phyloP scores from a whole-genome alignment of 805 yeast genomes.

The Candida montana region DNA sequence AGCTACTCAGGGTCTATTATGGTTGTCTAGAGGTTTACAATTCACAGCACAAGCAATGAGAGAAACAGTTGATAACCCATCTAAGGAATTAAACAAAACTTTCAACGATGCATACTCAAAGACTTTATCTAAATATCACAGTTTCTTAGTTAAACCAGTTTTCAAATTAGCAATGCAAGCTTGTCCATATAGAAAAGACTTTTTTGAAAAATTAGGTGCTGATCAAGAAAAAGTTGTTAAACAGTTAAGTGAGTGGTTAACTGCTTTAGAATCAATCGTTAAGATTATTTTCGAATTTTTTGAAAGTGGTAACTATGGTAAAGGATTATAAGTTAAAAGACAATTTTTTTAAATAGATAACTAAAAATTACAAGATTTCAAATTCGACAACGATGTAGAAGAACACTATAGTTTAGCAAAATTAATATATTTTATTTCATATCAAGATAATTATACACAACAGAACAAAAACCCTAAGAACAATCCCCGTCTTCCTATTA shows the following conservation, averaged over 20 bases:
- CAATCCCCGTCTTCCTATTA: neutral
- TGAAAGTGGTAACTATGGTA: slow-evolving; percentile 78
- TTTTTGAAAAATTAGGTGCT: slow-evolving; percentile 74
- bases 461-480: neutral
- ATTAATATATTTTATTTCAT: neutral
- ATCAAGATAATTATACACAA: neutral
- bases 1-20: slow-evolving; percentile 86
- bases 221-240: slow-evolving; percentile 61
- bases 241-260: slow-evolving; percentile 70
- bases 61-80: slow-evolving; percentile 62
- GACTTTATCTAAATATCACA: slow-evolving; percentile 78
- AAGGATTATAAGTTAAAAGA: slow-evolving; percentile 58
- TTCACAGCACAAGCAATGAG: slow-evolving; percentile 90
- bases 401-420: no score
- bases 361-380: no score
- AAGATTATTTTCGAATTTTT: slow-evolving; percentile 68
- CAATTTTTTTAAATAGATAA: no score
- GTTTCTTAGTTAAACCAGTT: slow-evolving; percentile 75
- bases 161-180: slow-evolving; percentile 94
- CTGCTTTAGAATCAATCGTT: slow-evolving; percentile 71
- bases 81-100: slow-evolving; percentile 61
- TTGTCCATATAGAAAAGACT: slow-evolving; percentile 85
- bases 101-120: slow-evolving; percentile 81
- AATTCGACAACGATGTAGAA: no score
- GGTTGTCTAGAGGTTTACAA: slow-evolving; percentile 82